Evolutionary conservation across 345 rosid species (phyloP), one percentile per base, ranked within the genome.

Genomic region (Passiflora organensis): DNA sequence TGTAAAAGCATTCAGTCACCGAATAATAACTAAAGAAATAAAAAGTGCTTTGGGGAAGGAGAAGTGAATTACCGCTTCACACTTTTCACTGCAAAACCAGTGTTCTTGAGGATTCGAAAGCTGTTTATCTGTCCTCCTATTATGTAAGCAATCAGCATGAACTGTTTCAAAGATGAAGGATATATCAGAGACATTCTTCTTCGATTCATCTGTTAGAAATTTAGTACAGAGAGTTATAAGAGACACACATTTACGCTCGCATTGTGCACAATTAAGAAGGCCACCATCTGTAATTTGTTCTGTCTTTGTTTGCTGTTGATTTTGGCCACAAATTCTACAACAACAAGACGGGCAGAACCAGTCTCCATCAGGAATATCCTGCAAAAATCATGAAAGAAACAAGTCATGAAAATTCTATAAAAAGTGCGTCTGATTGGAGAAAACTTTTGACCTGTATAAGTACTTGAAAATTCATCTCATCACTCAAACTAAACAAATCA

Each of bases 301-400:
- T 59, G 34, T 32, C 49, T 70, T 72, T 28, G 53, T 58, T 53
- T 73, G 38, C 58, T 67, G 43, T 56, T 71, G 47, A 52, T 55
- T 53, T 56, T 68, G 53, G 52, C 77, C 72, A 71, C 95, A 88
- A 34, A 76, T 67, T 51, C 66, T 56, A 68, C 96, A 88, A 63
- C 93, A 74, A 54, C 98, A 91, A 43, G 90, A 80, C 39, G 89
- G 78, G 61, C 96, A 88, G 69, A 82, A 91, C 95, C 93, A 91
- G 59, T 84, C 85, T 63, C 93, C 96, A 32, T 79, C 86, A 2
- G 95, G 96, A 71, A 86, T 53, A 59, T 68, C 79, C 96, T 69
- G 48, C 12, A n/a, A n/a, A n/a, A n/a, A n/a, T n/a, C n/a, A n/a
- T n/a, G n/a, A n/a, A n/a, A n/a, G n/a, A 13, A 28, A 47, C 50